A percentile compares a stretch with the other conserved stretches of the same genome.
Evolutionary conservation across 768 basidiomycete species (phyloP).

Genomic region (Leucogyrophana mollusca): DNA sequence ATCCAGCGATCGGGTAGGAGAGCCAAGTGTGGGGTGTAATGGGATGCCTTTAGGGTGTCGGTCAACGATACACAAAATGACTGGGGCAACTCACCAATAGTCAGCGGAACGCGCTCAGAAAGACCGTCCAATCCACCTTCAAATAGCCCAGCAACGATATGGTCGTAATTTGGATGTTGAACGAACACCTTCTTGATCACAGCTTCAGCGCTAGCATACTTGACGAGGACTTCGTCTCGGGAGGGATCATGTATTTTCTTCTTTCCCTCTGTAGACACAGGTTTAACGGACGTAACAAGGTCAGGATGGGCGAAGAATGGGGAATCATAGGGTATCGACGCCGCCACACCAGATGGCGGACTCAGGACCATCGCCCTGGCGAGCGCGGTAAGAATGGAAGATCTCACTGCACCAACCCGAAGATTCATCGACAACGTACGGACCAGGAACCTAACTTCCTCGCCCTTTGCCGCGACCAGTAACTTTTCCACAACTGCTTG

Average conservation of each 20-base stretch:
- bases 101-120: slow-evolving; percentile 57
- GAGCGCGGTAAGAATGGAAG: slow-evolving; percentile 77
- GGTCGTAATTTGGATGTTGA: slow-evolving; percentile 73
- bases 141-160: slow-evolving; percentile 62
- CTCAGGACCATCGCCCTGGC: slow-evolving; percentile 76
- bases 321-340: slow-evolving; percentile 18
- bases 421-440: slow-evolving; percentile 73
- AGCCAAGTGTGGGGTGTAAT: slow-evolving; percentile 82
- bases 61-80: slow-evolving; percentile 3
- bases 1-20: slow-evolving; percentile 78
- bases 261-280: slow-evolving; percentile 19
- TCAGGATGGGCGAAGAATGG: slow-evolving; percentile 25
- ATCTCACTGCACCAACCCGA: slow-evolving; percentile 85
- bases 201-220: slow-evolving; percentile 58
- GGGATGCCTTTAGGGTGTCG: slow-evolving; percentile 60
- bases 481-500: slow-evolving; percentile 78
- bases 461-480: slow-evolving; percentile 81
- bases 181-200: slow-evolving; percentile 72
- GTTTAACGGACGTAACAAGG: slow-evolving; percentile 16
- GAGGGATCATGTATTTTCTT: slow-evolving; percentile 29
- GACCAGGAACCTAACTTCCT: slow-evolving; percentile 83
- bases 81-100: slow-evolving; percentile 54
- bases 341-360: slow-evolving; percentile 30
- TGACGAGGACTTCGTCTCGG: slow-evolving; percentile 36
- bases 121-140: slow-evolving; percentile 61